phyloP scores from a whole-genome alignment of 73 alveolate genomes.

The Urostyla sp. region DNA sequence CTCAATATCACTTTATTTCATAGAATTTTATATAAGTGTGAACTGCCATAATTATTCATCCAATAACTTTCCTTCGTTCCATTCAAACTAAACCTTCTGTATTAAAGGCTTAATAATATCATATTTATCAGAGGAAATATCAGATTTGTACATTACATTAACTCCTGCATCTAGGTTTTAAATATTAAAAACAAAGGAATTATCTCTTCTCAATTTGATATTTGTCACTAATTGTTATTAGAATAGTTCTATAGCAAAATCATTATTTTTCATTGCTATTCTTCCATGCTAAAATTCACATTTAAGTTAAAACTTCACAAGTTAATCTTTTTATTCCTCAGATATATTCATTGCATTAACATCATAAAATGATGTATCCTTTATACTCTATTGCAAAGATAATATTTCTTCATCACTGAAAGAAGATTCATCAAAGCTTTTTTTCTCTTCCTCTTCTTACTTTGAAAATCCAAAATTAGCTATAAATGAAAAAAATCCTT shows the following conservation, averaged over 20 bases:
- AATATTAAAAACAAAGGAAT: constrained; percentile 5
- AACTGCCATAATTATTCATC: not conserved
- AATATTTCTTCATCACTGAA: constrained; percentile 34
- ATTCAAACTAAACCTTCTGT: not conserved
- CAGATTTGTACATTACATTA: not conserved
- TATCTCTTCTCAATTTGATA: not conserved
- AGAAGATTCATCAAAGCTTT: not conserved
- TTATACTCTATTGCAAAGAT: not conserved
- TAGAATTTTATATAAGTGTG: not conserved
- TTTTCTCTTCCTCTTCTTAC: constrained; percentile 3
- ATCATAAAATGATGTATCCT: not conserved
- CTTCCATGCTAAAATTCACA: constrained; percentile 19
- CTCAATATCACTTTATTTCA: not conserved
- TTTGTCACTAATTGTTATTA: not conserved
- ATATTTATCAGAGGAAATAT: too few species aligned
- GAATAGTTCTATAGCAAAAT: not conserved
- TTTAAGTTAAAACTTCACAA: not conserved
- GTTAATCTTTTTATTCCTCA: constrained; percentile 1
- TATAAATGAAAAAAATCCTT: constrained; percentile 1
- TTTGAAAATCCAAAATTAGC: constrained; percentile 2
- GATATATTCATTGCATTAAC: constrained; percentile 10
- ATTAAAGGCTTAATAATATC: too few species aligned
- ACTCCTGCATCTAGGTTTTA: constrained; percentile 20
- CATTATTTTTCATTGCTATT: constrained; percentile 11
- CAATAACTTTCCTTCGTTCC: not conserved